Evolutionary conservation across 129 eudicot species (phyloP).

Genomic region (Saposhnikovia divaricata): DNA sequence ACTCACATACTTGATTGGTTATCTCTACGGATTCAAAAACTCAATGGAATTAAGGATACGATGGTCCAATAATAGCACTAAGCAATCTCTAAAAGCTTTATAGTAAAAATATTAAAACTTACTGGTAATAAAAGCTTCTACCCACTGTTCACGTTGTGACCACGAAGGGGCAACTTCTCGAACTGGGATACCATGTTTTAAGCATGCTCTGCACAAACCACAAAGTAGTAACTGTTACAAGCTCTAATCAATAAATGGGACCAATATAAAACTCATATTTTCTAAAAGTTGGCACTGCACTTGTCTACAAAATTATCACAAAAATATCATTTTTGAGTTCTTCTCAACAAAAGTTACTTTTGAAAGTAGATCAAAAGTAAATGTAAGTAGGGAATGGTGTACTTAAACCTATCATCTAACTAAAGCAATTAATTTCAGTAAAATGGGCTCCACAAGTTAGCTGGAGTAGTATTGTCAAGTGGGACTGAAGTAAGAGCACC

Average conservation of each 20-base stretch:
- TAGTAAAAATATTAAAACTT: slow-evolving; percentile 8
- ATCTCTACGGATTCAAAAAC: neutral
- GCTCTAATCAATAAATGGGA: neutral
- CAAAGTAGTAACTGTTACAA: slow-evolving; percentile 5
- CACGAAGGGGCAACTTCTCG: slow-evolving; percentile 91
- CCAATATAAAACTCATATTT: neutral
- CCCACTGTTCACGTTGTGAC: slow-evolving; percentile 63
- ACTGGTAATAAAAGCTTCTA: slow-evolving; percentile 91
- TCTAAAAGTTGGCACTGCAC: neutral
- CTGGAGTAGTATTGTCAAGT: neutral
- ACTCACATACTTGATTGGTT: neutral
- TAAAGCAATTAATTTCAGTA: neutral
- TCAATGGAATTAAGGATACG: neutral
- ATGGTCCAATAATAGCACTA: neutral
- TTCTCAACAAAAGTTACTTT: neutral
- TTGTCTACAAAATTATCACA: neutral
- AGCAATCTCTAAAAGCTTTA: neutral
- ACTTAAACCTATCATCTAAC: neutral
- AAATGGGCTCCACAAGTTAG: neutral
- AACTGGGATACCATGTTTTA: slow-evolving; percentile 51
- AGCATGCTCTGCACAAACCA: slow-evolving; percentile 55
- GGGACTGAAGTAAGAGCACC: neutral
- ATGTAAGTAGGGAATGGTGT: neutral
- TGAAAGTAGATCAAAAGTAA: neutral
- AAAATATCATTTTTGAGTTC: neutral